Percentiles rank a stretch among this genome's conserved stretches.
phyloP scores from a whole-genome alignment of 345 rosid species.

The Salix udensis region DNA sequence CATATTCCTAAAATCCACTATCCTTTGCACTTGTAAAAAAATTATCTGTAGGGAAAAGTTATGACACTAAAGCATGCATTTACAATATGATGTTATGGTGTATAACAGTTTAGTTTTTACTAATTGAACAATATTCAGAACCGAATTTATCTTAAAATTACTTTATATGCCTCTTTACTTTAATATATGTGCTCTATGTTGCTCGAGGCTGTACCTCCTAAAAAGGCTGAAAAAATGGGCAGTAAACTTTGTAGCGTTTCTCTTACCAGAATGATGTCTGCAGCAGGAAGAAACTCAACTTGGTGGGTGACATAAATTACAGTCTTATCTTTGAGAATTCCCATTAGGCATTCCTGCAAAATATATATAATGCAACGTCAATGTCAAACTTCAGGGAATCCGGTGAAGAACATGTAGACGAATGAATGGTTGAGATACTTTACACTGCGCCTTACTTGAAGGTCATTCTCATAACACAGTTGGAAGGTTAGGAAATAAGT shows the following conservation, averaged over 20 bases:
- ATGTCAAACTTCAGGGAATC: background rate
- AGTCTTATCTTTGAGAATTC: constrained; percentile 69
- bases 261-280: constrained; percentile 87
- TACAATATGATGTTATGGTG: background rate
- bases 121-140: background rate
- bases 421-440: background rate
- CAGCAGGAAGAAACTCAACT: constrained; percentile 94
- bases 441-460: background rate
- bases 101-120: background rate
- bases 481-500: background rate
- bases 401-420: background rate
- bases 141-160: background rate
- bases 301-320: constrained; percentile 88
- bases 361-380: background rate
- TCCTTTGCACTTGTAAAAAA: background rate
- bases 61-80: background rate
- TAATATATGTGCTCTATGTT: background rate
- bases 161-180: background rate
- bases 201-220: background rate
- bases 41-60: background rate
- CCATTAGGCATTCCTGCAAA: constrained; percentile 83
- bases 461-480: too few species aligned
- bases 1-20: background rate
- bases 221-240: background rate
- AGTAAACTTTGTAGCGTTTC: background rate